Evolutionary conservation across 257 asterid species (phyloP), one percentile per base, ranked within the genome.

Genomic region (Perilla frutescens): DNA sequence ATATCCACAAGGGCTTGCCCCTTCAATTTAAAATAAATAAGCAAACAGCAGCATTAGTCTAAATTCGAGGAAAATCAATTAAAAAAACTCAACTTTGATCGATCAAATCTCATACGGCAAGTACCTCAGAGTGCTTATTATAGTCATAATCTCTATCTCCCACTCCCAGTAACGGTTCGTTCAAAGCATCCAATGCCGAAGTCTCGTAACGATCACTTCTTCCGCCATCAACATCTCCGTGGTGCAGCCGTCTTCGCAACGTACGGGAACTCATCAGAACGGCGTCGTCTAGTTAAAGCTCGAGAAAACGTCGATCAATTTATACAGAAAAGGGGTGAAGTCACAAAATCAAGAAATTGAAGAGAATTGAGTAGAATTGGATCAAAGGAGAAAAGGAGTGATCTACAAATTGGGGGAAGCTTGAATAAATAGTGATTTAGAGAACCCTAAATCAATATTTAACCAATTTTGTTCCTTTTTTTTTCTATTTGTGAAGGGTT

Each of bases 81-180:
- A 2, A 51, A 58, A 20, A 45, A 5, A 11, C 58, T 20, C 7
- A 55, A 49, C 9, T 45, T 47, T 1, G 50, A 74, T 29, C 40
- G 65, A 69, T 0, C 50, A 45, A 59, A 43, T 45, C 9, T 1
- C 2, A 48, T n/a, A 47, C 5, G 34, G 55, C 26, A 4, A 75
- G 44, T 76, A 93, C 98, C 96, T 88, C 87, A 20, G 88, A 54
- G 47, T 59, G 80, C 29, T 39, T 63, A 75, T 72, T 48, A 15
- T 73, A 12, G 45, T 74, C 81, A 6, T 82, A 77, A 64, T 84
- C 79, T 32, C 60, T 51, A 50, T 71, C 82, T 14, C 79, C 90
- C 63, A 94, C 82, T 14, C 79, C 90, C 63, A 94, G 97, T 82
- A 94, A 83, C 60, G 99, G 99, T 79, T 94, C 97, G 62, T 78